Conservation (phyloP, 2,329 filamentous ascomycete species). For the Colletotrichum melonis region DNA sequence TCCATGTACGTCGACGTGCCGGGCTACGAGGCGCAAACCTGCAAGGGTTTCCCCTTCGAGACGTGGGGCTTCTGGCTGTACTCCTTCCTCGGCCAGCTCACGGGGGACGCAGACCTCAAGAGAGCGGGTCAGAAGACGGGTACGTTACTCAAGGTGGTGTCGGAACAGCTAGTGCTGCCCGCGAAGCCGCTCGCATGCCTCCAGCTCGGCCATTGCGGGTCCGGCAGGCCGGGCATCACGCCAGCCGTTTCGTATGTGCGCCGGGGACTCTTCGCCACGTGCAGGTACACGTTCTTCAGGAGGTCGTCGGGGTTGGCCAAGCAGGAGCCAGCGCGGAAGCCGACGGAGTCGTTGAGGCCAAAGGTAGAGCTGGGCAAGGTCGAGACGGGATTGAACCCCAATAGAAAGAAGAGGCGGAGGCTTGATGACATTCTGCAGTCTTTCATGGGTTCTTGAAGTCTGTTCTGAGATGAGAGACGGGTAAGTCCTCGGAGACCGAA, state of each 20-base stretch:
- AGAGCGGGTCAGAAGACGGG: conserved; percentile 35
- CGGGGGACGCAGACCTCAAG: conserved; percentile 47
- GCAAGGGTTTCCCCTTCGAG: conserved; percentile 50
- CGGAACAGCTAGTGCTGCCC: conserved; percentile 51
- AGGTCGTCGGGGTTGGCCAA: conserved; percentile 26
- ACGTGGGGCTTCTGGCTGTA: conserved; percentile 56
- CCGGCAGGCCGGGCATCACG: conserved; percentile 45
- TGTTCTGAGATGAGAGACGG: neutral
- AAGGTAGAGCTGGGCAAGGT: conserved; percentile 27
- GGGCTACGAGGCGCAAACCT: conserved; percentile 43
- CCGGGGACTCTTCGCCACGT: conserved; percentile 48
- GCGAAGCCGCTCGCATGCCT: conserved; percentile 51
- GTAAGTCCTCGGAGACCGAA: neutral
- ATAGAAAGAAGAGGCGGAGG: conserved; percentile 47
- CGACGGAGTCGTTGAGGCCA: conserved; percentile 31
- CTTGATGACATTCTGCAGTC: conserved; percentile 49
- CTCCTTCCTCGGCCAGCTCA: conserved; percentile 52
- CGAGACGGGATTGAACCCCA: conserved; percentile 37
- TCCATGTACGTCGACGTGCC: conserved; percentile 46
- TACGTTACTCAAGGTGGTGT: conserved; percentile 43
- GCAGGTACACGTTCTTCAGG: conserved; percentile 46
- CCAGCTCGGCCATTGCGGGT: conserved; percentile 50
- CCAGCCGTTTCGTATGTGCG: conserved; percentile 49
- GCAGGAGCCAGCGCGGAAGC: conserved; percentile 17
- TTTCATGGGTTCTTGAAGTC: conserved; percentile 22